Base-by-base conservation (phyloP, 2,329 filamentous ascomycete species). In the Talaromyces islandicus region DNA sequence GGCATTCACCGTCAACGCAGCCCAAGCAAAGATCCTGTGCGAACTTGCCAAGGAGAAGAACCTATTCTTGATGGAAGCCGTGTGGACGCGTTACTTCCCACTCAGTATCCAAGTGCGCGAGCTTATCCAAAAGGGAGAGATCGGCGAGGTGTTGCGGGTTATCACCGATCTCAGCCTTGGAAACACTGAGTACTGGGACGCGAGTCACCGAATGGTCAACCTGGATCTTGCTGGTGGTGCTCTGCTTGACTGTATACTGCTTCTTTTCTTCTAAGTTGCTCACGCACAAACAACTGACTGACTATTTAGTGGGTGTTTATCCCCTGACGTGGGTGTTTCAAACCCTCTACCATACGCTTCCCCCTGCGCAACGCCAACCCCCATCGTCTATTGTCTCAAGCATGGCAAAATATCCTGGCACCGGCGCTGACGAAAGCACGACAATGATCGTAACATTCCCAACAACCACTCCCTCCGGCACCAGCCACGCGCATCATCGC, bases 251-350 rank as follows among this genome's bases (percentile, higher is more conserved):
- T 80, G 78, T 80, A 65, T 66, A 77, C 71, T 19, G 7, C 35
- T 17, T 35, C 56, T 53, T 12, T 19, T 54, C 56, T 11, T 24
- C 21, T 17, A n/a, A n/a, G n/a, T 12, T 29, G n/a, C n/a, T 7
- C 19, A 5, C 24, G 43, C 9, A 24, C n/a, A 17, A 19, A 21
- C 21, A 24, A 25, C 58, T 56, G 25, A 59, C 30, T 43, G 6
- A 25, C 41, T 56, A 70, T 53, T 14, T 54, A 77, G 75, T 96
- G 60, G 92, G 92, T 63, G 88, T 96, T 74, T 96, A 96, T 78
- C 85, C 90, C 54, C 77, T 96, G 63, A 95, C 91, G 32, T 96
- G 92, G 92, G 83, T 94, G 54, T 95, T 93, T 82, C 91, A 96
- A 76, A 88, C 88, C 53, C 82, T 96, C 30, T 96, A 96, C 77